Conservation (phyloP, 176 grass and related monocot genomes). For the Phragmites australis region DNA sequence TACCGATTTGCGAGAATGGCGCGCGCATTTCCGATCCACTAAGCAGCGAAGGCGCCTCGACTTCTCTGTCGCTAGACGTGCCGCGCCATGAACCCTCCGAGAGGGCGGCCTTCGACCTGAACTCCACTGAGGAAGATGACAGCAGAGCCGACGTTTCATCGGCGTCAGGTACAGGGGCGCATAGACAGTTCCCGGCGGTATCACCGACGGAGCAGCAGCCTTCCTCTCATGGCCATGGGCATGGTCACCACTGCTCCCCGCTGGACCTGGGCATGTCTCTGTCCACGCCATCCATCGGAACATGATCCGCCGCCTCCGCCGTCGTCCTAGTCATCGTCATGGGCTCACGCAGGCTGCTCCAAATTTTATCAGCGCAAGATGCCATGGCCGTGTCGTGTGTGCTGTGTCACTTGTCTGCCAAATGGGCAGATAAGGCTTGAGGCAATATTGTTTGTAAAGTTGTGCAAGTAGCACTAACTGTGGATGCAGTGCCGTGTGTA, state of each 20-base stretch:
- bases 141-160: background rate
- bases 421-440: constrained; percentile 33
- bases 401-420: constrained; percentile 14
- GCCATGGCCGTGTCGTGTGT: background rate
- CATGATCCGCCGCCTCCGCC: constrained; percentile 17
- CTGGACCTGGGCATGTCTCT: constrained; percentile 52
- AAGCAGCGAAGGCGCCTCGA: constrained; percentile 17
- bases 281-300: constrained; percentile 41
- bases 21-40: constrained; percentile 5
- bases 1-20: constrained; percentile 44
- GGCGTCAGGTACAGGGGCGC: background rate
- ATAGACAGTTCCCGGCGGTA: background rate
- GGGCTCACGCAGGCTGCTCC: background rate
- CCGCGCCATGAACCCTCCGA: background rate
- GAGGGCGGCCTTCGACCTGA: constrained; percentile 41
- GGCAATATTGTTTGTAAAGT: constrained; percentile 8
- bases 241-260: constrained; percentile 34
- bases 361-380: background rate
- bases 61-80: constrained; percentile 28
- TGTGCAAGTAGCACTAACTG: constrained; percentile 39
- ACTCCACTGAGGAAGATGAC: constrained; percentile 35
- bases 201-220: constrained; percentile 29
- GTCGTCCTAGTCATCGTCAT: background rate
- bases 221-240: constrained; percentile 4
- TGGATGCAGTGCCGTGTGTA: constrained; percentile 37